These are phyloP conservation scores for Gelatoporia subvermispora DNA, from an alignment of 768 basidiomycete genomes.

Conservation along the genomic window DNA sequence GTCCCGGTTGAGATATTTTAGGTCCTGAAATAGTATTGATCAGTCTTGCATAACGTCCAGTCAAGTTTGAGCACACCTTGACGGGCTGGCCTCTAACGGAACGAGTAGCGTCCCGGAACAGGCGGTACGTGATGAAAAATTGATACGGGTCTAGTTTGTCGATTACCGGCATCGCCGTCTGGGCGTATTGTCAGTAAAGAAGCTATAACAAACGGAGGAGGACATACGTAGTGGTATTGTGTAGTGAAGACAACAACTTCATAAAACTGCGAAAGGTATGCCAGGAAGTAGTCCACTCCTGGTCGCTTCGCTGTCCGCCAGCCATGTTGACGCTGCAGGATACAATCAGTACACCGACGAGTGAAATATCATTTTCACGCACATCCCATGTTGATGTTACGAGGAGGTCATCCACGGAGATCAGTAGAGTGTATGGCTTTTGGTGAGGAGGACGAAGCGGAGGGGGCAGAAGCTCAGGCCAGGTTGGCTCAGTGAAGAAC, in stretches of 20 bases:
- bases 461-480: conserved; percentile 88
- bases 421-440: conserved; percentile 86
- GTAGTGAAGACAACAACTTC: conserved; percentile 96
- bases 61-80: conserved; percentile 50
- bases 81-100: conserved; percentile 78
- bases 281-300: conserved; percentile 97
- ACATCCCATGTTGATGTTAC: conserved; percentile 96
- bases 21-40: conserved; percentile 47
- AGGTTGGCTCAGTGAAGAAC: conserved; percentile 92
- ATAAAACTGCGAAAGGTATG: conserved; percentile 95
- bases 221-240: conserved; percentile 80
- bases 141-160: conserved; percentile 94
- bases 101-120: conserved; percentile 91
- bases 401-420: conserved; percentile 90
- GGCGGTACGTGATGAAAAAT: conserved; percentile 81
- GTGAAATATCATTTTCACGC: conserved; percentile 31
- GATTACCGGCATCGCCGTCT: conserved; percentile 85
- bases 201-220: neutral
- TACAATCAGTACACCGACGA: neutral
- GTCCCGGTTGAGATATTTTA: conserved; percentile 93
- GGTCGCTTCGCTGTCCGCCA: conserved; percentile 98
- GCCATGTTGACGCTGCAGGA: conserved; percentile 74
- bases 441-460: conserved; percentile 77
- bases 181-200: conserved; percentile 1
- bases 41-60: neutral